A percentile compares a stretch with the other conserved stretches of the same genome.
These are phyloP conservation scores for Porphyra umbilicalis DNA, from an alignment of 31 red algal species.

Conservation along the genomic window DNA sequence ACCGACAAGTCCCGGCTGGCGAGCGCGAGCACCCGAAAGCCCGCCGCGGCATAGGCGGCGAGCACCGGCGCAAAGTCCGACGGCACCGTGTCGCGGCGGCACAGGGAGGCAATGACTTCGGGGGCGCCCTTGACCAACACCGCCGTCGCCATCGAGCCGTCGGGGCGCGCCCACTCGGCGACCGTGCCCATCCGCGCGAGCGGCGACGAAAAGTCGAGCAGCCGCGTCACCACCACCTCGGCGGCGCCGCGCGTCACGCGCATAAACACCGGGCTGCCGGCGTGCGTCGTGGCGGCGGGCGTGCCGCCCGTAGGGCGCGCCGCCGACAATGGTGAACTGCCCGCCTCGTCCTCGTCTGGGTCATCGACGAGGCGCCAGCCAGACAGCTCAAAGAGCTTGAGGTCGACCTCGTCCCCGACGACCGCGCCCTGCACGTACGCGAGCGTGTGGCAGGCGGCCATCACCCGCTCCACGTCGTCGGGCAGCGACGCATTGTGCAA, in stretches of 20 bases:
- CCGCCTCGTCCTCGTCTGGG: background rate
- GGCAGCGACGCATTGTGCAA: constrained; percentile 1
- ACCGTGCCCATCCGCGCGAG: constrained; percentile 28
- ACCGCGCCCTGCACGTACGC: constrained; percentile 5
- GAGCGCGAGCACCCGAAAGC: constrained; percentile 9
- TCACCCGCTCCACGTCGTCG: constrained; percentile 8
- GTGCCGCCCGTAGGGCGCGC: background rate
- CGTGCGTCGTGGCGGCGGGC: background rate
- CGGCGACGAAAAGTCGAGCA: constrained; percentile 15
- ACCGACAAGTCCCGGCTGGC: constrained; percentile 5
- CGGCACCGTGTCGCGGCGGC: constrained; percentile 12
- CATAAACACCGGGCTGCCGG: background rate
- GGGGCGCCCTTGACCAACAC: constrained; percentile 26
- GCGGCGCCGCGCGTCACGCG: background rate
- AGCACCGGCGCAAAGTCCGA: constrained; percentile 5
- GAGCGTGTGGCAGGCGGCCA: constrained; percentile 19
- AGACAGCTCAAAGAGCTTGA: constrained; percentile 17
- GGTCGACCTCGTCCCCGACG: constrained; percentile 34
- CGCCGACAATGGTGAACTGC: background rate
- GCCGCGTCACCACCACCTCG: background rate
- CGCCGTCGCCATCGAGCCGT: background rate
- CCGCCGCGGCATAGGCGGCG: constrained; percentile 4
- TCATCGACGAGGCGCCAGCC: constrained; percentile 3
- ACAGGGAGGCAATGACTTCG: constrained; percentile 15
- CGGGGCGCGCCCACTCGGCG: background rate